These are phyloP conservation scores for Podospora comata DNA, from an alignment of 495 filamentous ascomycete species.

Conservation along the genomic window DNA sequence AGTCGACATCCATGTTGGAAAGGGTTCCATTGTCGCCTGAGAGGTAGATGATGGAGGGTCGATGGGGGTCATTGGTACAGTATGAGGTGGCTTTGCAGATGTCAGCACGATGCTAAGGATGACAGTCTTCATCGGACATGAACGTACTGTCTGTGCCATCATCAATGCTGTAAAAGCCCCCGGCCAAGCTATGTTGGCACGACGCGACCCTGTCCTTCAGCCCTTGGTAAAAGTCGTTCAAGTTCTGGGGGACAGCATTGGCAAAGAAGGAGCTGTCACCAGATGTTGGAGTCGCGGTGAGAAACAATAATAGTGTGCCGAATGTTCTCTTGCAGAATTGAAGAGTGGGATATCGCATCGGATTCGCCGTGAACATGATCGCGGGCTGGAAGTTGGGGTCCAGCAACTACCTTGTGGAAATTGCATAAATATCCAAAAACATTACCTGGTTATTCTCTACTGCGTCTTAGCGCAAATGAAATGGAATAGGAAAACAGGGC, in stretches of 20 bases:
- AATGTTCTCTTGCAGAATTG: background rate
- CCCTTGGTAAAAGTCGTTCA: conserved; percentile 33
- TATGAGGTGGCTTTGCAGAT: conserved; percentile 31
- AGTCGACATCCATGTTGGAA: conserved; percentile 65
- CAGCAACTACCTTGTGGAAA: too few relatives aligned
- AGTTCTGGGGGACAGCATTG: conserved; percentile 28
- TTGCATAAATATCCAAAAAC: too few relatives aligned
- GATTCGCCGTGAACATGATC: background rate
- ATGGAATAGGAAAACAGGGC: background rate
- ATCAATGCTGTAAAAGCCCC: conserved; percentile 35
- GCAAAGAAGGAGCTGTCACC: background rate
- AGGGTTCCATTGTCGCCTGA: conserved; percentile 33
- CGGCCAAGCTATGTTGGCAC: conserved; percentile 27
- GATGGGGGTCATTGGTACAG: conserved; percentile 37
- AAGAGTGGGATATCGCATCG: background rate
- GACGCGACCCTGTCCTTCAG: conserved; percentile 23
- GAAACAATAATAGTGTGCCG: background rate
- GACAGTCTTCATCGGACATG: background rate
- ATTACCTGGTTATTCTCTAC: background rate
- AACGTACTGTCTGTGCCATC: conserved; percentile 28
- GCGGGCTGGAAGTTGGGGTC: too few relatives aligned
- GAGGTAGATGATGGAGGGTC: conserved; percentile 37
- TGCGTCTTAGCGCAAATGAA: background rate
- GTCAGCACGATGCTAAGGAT: background rate
- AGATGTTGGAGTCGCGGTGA: too few relatives aligned